Conservation (phyloP, 306 rosid species). For the Ziziphus jujuba region DNA sequence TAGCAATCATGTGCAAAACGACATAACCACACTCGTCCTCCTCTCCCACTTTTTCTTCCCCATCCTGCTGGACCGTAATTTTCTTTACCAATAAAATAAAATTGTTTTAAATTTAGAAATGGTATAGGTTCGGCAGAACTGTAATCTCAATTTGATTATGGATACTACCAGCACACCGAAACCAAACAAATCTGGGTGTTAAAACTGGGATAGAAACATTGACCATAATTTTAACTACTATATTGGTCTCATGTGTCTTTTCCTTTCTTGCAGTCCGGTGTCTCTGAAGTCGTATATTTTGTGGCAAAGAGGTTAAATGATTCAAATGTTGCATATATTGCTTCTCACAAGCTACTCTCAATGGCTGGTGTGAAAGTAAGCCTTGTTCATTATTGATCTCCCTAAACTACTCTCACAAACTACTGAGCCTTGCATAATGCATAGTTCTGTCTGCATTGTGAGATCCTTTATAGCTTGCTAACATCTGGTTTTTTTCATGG, state of each 20-base stretch:
- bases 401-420: too few species aligned
- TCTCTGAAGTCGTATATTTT: slow-evolving; percentile 75
- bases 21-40: neutral
- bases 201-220: neutral
- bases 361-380: slow-evolving; percentile 91
- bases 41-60: neutral
- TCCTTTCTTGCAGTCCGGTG: slow-evolving; percentile 72
- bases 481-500: neutral
- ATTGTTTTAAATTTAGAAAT: too few species aligned
- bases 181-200: neutral
- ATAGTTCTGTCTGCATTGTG: neutral
- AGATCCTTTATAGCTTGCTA: neutral
- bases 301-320: slow-evolving; percentile 71
- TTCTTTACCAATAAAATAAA: too few species aligned
- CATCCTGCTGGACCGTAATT: too few species aligned
- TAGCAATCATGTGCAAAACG: neutral
- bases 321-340: slow-evolving; percentile 58
- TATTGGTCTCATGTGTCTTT: neutral
- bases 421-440: too few species aligned
- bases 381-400: neutral
- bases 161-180: neutral
- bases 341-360: slow-evolving; percentile 78
- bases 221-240: neutral
- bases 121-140: neutral
- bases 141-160: slow-evolving; percentile 11